A percentile compares a stretch with the other conserved stretches of the same genome.
phyloP scores from a whole-genome alignment of 805 yeast genomes.

The Zygosaccharomyces pseudorouxii region DNA sequence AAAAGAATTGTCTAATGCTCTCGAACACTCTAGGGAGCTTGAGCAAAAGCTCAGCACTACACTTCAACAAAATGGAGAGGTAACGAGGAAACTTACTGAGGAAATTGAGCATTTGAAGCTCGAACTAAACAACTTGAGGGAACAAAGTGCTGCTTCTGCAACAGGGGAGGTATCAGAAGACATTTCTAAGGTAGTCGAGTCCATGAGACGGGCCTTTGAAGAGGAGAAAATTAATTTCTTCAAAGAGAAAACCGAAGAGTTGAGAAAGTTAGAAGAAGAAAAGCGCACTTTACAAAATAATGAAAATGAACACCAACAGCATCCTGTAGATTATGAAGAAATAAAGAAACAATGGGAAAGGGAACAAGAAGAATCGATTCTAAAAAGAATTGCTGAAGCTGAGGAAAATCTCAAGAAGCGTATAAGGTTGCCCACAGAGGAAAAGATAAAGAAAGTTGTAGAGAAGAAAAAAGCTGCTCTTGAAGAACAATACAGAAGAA shows the following conservation, averaged over 20 bases:
- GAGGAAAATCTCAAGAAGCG: slow-evolving; percentile 46
- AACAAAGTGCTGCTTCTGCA: slow-evolving; percentile 22
- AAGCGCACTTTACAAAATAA: slow-evolving; percentile 16
- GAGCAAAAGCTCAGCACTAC: slow-evolving; percentile 14
- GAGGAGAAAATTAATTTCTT: slow-evolving; percentile 24
- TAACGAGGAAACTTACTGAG: slow-evolving; percentile 9
- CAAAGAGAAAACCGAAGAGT: slow-evolving; percentile 18
- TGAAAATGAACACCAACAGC: background rate
- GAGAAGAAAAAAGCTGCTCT: slow-evolving; percentile 37
- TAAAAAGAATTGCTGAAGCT: slow-evolving; percentile 37
- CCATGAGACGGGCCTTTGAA: slow-evolving; percentile 27
- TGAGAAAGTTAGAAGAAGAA: slow-evolving; percentile 27
- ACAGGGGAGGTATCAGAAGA: slow-evolving; percentile 32
- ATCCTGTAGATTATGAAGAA: slow-evolving; percentile 13
- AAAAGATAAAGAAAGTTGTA: slow-evolving; percentile 53
- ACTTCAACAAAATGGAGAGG: slow-evolving; percentile 7
- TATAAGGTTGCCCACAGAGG: slow-evolving; percentile 44
- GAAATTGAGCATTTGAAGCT: slow-evolving; percentile 23
- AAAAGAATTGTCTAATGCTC: slow-evolving; percentile 20
- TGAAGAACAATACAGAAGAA: slow-evolving; percentile 24
- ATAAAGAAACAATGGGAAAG: slow-evolving; percentile 37
- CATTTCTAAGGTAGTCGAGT: slow-evolving; percentile 25
- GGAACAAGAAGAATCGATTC: slow-evolving; percentile 31
- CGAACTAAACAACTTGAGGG: slow-evolving; percentile 23
- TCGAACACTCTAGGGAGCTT: slow-evolving; percentile 21